Evolutionary conservation across 305 asterid genomes (phyloP).

Genomic region (Fraxinus floribunda): DNA sequence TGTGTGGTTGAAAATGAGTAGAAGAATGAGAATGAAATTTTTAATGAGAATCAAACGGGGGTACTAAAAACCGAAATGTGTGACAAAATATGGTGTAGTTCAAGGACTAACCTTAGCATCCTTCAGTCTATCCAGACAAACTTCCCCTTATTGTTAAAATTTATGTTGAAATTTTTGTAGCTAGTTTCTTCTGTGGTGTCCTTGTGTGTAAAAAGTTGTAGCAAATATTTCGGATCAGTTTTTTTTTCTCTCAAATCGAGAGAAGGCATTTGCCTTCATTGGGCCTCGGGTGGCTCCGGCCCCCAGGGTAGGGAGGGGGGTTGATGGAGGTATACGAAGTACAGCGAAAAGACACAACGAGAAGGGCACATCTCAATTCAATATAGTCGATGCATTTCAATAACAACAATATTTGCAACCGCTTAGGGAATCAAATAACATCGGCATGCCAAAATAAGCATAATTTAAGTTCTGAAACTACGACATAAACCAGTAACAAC

Average conservation of each 20-base stretch:
- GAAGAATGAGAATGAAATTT: too few species aligned
- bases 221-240: background rate
- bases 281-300: too few species aligned
- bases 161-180: background rate
- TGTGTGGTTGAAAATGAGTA: too few species aligned
- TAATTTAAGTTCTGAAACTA: background rate
- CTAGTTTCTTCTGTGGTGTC: background rate
- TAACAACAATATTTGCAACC: too few species aligned
- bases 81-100: background rate
- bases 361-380: background rate
- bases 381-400: background rate
- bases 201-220: background rate
- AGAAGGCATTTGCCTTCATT: too few species aligned
- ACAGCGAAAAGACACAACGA: background rate
- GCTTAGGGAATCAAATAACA: constrained; percentile 20
- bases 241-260: too few species aligned
- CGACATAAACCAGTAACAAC: background rate
- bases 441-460: background rate
- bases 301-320: background rate
- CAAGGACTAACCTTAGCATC: background rate
- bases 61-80: too few species aligned
- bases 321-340: background rate
- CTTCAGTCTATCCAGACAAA: background rate
- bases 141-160: background rate
- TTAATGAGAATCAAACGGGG: too few species aligned